A percentile compares a stretch with the other conserved stretches of the same genome.
These are phyloP conservation scores for Triticum turgidum DNA, from an alignment of 176 grass and related monocot genomes.

Conservation along the genomic window DNA sequence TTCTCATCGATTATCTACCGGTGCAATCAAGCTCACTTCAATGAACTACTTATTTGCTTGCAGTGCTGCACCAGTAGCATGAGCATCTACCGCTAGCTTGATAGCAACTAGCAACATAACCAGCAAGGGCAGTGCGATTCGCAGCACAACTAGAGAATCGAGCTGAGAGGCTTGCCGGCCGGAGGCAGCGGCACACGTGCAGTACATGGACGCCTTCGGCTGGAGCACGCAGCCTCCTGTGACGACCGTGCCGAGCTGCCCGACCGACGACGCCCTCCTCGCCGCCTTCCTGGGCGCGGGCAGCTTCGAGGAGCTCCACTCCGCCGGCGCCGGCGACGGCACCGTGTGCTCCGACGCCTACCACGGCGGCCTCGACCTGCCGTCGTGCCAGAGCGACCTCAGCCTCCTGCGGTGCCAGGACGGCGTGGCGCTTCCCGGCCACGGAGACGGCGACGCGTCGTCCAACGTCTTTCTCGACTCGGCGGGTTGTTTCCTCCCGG, in stretches of 20 bases:
- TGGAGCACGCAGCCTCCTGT: constrained; percentile 27
- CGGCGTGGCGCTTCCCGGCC: neutral
- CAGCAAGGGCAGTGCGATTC: too few species aligned
- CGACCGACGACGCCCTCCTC: constrained; percentile 27
- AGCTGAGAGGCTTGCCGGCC: neutral
- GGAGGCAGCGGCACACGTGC: neutral
- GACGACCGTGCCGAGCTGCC: neutral
- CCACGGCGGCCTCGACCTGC: neutral
- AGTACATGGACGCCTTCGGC: constrained; percentile 44
- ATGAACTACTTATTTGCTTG: neutral
- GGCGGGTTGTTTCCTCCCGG: neutral
- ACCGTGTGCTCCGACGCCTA: neutral
- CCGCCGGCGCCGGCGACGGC: neutral
- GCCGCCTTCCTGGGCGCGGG: constrained; percentile 6
- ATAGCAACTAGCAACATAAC: neutral
- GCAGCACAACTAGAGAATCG: too few species aligned
- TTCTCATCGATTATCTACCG: neutral
- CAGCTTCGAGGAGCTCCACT: constrained; percentile 6
- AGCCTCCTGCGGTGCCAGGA: constrained; percentile 10
- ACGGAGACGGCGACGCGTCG: neutral
- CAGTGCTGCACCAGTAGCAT: neutral
- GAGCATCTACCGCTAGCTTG: neutral
- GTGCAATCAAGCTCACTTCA: neutral
- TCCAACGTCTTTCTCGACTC: constrained; percentile 6
- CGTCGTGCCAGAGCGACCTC: neutral